Evolutionary conservation across 2,329 filamentous ascomycete genomes (phyloP), one percentile per base, ranked within the genome.

Genomic region (Pseudocercospora pini-densiflorae): DNA sequence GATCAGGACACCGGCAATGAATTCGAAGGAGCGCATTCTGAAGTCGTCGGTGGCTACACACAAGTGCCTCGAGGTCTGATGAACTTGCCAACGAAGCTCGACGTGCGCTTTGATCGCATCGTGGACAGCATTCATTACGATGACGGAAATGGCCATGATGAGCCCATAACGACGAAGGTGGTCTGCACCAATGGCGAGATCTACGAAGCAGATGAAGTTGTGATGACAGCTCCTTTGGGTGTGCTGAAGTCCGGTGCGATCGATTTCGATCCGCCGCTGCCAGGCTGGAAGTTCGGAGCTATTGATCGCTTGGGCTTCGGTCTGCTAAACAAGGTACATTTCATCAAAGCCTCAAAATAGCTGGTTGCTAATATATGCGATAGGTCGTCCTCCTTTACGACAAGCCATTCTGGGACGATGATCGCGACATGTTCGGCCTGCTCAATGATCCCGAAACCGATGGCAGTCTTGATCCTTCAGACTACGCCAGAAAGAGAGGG

Each of bases 1-100:
- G 96, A 99, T 78, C 93, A 99, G 74, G 96, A 99, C 76, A 93
- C 94, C 59, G 95, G 95, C 0, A 97, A 99, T 73, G 95, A 99
- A 77, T 99, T 97, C 82, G 94, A 97, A 78, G 95, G 95, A 6
- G 90, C 92, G 68, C 96, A 99, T 77, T 93, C 92, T 1, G 94
- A 97, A 86, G 89, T 99, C 3, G 86, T 96, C 27, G 95, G 96
- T 47, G 95, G 95, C 1, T 99, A 98, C 76, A 93, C 96, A 72
- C 93, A 94, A 75, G 88, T 99, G 53, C 92, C 94, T n/a, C 89
- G 92, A 71, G 95, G 94, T 2, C 81, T 99, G 7, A 89, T 92
- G 80, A 88, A 91, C 59, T 88, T 90, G 57, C 95, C 95, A 0
- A 87, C 86, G 6, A 88, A 89, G 65, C 85, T 99, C 1, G 88